Evolutionary conservation across 1,139 yeast genomes (phyloP).

Genomic region (Lodderomyces margitis): DNA sequence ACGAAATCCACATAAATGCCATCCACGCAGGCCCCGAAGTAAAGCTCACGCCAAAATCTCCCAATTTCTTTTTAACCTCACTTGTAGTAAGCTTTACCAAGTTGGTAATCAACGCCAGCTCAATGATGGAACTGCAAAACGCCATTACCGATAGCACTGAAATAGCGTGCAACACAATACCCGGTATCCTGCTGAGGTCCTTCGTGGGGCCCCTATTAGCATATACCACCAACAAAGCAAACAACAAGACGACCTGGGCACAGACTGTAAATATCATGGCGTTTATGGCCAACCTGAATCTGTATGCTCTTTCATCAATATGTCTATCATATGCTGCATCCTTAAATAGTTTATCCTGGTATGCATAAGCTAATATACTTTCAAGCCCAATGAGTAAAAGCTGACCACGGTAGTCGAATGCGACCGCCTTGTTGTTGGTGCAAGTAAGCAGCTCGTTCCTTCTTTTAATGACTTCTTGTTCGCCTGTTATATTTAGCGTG

Average conservation of each 20-base stretch:
- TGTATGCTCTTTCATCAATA: constrained; percentile 19
- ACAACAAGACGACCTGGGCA: constrained; percentile 25
- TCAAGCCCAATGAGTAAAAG: constrained; percentile 39
- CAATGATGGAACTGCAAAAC: constrained; percentile 28
- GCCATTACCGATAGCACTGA: constrained; percentile 35
- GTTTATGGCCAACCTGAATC: constrained; percentile 11
- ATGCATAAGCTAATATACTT: constrained; percentile 50
- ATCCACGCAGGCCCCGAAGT: constrained; percentile 44
- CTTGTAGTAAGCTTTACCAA: constrained; percentile 23
- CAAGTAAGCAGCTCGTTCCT: constrained; percentile 26
- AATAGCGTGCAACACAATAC: constrained; percentile 28
- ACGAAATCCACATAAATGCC: constrained; percentile 37
- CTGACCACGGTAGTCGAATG: constrained; percentile 47
- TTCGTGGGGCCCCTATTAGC: constrained; percentile 21
- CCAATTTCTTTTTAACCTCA: constrained; percentile 33
- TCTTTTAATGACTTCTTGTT: constrained; percentile 9
- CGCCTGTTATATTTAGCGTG: constrained; percentile 12
- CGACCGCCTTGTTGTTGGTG: constrained; percentile 18
- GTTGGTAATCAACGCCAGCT: constrained; percentile 27
- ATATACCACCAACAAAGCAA: constrained; percentile 35
- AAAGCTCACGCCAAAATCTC: constrained; percentile 44
- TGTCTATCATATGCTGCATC: constrained; percentile 20
- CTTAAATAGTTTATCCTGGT: constrained; percentile 16
- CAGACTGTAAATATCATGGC: constrained; percentile 25
- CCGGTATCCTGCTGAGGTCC: constrained; percentile 29